Evolutionary conservation across 2,329 filamentous ascomycete species (phyloP).

Genomic region (Cladophialophora exuberans): DNA sequence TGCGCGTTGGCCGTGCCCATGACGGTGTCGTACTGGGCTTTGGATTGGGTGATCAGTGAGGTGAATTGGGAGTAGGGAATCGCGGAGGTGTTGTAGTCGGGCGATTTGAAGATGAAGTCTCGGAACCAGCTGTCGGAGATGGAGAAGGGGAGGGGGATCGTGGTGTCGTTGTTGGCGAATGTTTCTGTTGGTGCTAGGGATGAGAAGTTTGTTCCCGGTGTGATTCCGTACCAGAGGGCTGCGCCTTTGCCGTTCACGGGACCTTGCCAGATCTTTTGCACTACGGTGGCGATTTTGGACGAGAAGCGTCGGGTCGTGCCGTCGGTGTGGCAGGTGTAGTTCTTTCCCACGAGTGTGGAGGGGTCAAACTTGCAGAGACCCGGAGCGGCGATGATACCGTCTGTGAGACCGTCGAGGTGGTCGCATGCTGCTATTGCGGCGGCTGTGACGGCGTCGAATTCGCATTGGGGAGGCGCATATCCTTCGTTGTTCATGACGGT

Average conservation of each 20-base stretch:
- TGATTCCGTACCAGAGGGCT: constrained; percentile 42
- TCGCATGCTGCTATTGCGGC: constrained; percentile 40
- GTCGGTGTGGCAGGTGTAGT: constrained; percentile 21
- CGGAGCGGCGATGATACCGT: constrained; percentile 33
- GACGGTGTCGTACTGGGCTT: constrained; percentile 43
- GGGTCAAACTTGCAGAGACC: constrained; percentile 24
- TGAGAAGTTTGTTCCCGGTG: constrained; percentile 34
- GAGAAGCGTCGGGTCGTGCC: constrained; percentile 3
- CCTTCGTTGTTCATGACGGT: constrained; percentile 29
- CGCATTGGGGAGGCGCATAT: constrained; percentile 38
- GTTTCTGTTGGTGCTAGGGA: constrained; percentile 38
- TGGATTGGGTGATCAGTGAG: constrained; percentile 45
- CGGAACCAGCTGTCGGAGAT: constrained; percentile 40
- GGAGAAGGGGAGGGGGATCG: constrained; percentile 39
- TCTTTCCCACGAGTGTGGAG: constrained; percentile 13
- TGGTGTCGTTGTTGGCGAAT: constrained; percentile 12
- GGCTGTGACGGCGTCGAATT: constrained; percentile 40
- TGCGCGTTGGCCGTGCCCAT: constrained; percentile 44
- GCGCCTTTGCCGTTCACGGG: constrained; percentile 27
- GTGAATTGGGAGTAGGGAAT: constrained; percentile 37
- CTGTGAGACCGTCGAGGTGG: constrained; percentile 32
- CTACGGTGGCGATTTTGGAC: constrained; percentile 1
- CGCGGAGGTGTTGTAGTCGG: constrained; percentile 35
- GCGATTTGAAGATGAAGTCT: constrained; percentile 45
- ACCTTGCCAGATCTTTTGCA: constrained; percentile 38